Conservation (phyloP, 1,139 yeast species). For the Blastobotrys buckinghamii region DNA sequence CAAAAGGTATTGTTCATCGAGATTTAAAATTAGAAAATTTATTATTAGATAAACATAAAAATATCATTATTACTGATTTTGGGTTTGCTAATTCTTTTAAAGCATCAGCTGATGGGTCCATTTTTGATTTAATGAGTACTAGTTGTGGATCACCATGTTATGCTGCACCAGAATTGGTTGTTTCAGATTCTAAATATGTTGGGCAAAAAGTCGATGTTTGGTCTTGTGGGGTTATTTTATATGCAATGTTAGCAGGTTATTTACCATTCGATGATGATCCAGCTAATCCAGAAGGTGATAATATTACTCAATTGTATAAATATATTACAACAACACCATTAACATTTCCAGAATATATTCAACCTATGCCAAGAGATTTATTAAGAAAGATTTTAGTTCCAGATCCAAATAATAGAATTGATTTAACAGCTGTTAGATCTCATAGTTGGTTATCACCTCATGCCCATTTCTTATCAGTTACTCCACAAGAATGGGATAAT, state of each 20-base stretch:
- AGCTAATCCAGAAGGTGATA: constrained; percentile 92
- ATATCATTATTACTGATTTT: constrained; percentile 74
- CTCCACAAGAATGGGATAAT: constrained; percentile 85
- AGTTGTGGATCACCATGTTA: constrained; percentile 98
- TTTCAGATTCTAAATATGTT: constrained; percentile 79
- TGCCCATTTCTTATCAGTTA: constrained; percentile 70
- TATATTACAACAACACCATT: constrained; percentile 87
- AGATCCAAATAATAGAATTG: constrained; percentile 75
- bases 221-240: constrained; percentile 93
- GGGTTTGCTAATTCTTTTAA: constrained; percentile 90
- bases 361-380: constrained; percentile 87
- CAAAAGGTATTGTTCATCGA: constrained; percentile 76
- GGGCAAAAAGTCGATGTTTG: constrained; percentile 96
- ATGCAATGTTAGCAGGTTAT: constrained; percentile 97
- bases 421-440: constrained; percentile 59
- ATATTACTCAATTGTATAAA: constrained; percentile 82
- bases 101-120: constrained; percentile 27
- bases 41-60: constrained; percentile 70
- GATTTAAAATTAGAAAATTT: constrained; percentile 69
- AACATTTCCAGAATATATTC: constrained; percentile 91
- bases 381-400: constrained; percentile 78
- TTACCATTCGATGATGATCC: constrained; percentile 98
- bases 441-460: constrained; percentile 89
- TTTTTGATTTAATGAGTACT: constrained; percentile 76
- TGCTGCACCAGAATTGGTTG: constrained; percentile 96